Evolutionary conservation across 1,284 basidiomycete genomes (phyloP).

Genomic region (Cutaneotrichosporon arboriforme): DNA sequence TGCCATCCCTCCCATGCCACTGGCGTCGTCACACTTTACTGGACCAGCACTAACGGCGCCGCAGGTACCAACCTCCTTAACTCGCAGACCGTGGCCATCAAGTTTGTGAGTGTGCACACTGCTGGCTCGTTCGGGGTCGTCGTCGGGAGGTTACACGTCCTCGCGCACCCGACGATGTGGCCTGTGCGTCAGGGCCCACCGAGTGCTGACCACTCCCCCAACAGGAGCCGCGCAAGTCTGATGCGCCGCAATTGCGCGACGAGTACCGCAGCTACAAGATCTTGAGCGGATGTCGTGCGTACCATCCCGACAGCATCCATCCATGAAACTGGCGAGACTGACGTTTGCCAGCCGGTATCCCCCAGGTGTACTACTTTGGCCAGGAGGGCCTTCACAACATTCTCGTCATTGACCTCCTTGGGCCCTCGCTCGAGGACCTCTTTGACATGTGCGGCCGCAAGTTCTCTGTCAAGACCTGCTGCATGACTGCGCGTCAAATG

Average conservation of each 20-base stretch:
- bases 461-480: conserved; percentile 95
- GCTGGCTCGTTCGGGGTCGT: background rate
- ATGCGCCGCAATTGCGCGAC: conserved; percentile 91
- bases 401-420: conserved; percentile 90
- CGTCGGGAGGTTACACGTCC: background rate
- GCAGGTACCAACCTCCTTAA: conserved; percentile 89
- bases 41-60: conserved; percentile 2
- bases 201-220: conserved; percentile 10
- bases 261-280: conserved; percentile 98
- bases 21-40: too few relatives aligned
- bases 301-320: conserved; percentile 10
- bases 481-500: conserved; percentile 96
- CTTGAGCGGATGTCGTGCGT: conserved; percentile 82
- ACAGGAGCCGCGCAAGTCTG: conserved; percentile 90
- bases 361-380: conserved; percentile 95
- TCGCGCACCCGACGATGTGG: background rate
- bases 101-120: conserved; percentile 69
- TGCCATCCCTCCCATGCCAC: too few relatives aligned
- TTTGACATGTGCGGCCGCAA: conserved; percentile 99
- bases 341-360: conserved; percentile 64
- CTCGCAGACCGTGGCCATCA: conserved; percentile 93
- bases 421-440: conserved; percentile 89
- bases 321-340: background rate
- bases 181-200: conserved; percentile 5
- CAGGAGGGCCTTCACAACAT: conserved; percentile 97